Conservation (phyloP, 805 yeast genomes). For the Suhomyces sp. region DNA sequence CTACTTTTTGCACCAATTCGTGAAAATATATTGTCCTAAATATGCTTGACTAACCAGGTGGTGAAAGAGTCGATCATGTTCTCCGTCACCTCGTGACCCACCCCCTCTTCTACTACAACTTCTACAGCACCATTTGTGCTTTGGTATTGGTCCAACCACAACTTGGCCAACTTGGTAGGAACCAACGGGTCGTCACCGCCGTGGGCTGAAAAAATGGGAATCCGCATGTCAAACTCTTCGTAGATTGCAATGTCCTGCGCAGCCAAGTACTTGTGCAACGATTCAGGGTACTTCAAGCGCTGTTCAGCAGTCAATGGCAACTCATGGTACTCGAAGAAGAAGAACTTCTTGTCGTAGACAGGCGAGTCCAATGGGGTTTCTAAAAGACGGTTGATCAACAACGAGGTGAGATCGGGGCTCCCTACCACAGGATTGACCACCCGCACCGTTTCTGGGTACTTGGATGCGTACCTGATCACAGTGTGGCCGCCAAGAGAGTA, state of each 20-base stretch:
- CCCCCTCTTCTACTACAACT: slow-evolving; percentile 27
- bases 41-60: slow-evolving; percentile 25
- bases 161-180: slow-evolving; percentile 29
- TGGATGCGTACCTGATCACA: slow-evolving; percentile 43
- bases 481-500: slow-evolving; percentile 58
- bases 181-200: slow-evolving; percentile 36
- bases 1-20: not conserved
- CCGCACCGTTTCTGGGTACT: slow-evolving; percentile 35
- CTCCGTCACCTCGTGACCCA: slow-evolving; percentile 32
- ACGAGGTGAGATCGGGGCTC: slow-evolving; percentile 42
- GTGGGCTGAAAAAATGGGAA: slow-evolving; percentile 36
- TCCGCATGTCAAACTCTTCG: slow-evolving; percentile 31
- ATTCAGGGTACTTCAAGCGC: slow-evolving; percentile 23
- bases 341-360: slow-evolving; percentile 27
- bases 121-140: slow-evolving; percentile 23
- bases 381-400: slow-evolving; percentile 43
- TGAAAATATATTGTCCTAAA: not conserved
- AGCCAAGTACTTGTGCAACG: slow-evolving; percentile 29
- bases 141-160: slow-evolving; percentile 31
- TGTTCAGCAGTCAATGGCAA: slow-evolving; percentile 28
- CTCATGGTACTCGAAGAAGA: slow-evolving; percentile 33
- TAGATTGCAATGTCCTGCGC: slow-evolving; percentile 28
- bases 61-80: slow-evolving; percentile 33
- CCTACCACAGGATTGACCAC: slow-evolving; percentile 52
- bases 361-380: slow-evolving; percentile 11